Evolutionary conservation across 306 rosid species (phyloP).

Genomic region (Quercus wislizeni): DNA sequence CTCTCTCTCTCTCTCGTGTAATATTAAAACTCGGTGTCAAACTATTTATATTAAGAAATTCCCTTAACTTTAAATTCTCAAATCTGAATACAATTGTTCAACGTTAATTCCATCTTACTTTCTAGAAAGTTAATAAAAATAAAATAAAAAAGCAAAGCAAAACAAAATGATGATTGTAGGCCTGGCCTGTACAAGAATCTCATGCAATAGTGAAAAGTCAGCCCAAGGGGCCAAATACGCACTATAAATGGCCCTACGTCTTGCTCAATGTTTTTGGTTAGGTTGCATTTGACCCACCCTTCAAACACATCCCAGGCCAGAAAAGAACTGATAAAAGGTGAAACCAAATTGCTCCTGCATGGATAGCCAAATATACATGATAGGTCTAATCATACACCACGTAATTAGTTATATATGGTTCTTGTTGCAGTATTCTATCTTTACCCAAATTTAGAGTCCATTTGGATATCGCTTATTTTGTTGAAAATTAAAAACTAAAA

Average conservation of each 20-base stretch:
- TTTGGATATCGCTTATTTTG: neutral
- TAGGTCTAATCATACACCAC: neutral
- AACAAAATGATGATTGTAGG: too few relatives aligned
- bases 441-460: neutral
- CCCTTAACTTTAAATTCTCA: too few relatives aligned
- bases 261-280: neutral
- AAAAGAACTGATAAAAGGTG: too few relatives aligned
- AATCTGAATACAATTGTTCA: too few relatives aligned
- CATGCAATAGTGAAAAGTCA: constrained; percentile 2
- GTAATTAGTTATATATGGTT: neutral
- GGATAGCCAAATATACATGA: neutral
- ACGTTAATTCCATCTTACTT: too few relatives aligned
- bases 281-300: neutral
- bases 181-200: neutral
- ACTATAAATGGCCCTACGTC: neutral
- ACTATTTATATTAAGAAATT: too few relatives aligned
- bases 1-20: too few relatives aligned
- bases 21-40: too few relatives aligned
- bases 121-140: too few relatives aligned
- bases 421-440: neutral
- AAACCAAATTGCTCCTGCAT: neutral
- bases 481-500: too few relatives aligned
- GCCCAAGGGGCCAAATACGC: neutral
- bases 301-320: neutral
- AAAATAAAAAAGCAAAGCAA: too few relatives aligned